Evolutionary conservation across 495 filamentous ascomycete genomes (phyloP).

Genomic region (Neurospora africana): DNA sequence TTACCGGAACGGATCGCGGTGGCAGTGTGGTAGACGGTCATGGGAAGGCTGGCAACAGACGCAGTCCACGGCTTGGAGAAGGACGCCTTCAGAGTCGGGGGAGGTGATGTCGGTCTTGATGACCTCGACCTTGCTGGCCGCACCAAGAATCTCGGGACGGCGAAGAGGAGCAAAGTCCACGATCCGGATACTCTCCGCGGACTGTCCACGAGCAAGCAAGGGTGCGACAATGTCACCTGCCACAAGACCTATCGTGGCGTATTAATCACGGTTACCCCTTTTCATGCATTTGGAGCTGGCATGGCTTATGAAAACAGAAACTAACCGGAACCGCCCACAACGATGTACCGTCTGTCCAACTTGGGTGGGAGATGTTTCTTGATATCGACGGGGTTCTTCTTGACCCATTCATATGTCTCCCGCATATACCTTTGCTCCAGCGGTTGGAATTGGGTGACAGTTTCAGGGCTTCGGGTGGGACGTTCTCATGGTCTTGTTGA

Average conservation of each 20-base stretch:
- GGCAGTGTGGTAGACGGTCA: slow-evolving; percentile 51
- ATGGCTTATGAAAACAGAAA: background rate
- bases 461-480: slow-evolving; percentile 35
- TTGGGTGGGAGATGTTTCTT: slow-evolving; percentile 39
- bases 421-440: slow-evolving; percentile 42
- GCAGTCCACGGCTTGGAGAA: slow-evolving; percentile 42
- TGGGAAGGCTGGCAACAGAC: slow-evolving; percentile 31
- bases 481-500: slow-evolving; percentile 40
- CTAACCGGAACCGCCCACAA: slow-evolving; percentile 47
- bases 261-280: background rate
- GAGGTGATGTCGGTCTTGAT: slow-evolving; percentile 46
- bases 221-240: slow-evolving; percentile 46
- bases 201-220: slow-evolving; percentile 43
- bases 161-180: slow-evolving; percentile 39
- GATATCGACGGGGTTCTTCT: slow-evolving; percentile 37
- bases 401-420: slow-evolving; percentile 35
- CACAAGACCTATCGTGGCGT: slow-evolving; percentile 36
- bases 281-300: background rate
- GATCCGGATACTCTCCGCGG: slow-evolving; percentile 43
- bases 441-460: slow-evolving; percentile 30
- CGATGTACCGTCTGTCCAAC: slow-evolving; percentile 44
- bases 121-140: slow-evolving; percentile 33
- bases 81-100: slow-evolving; percentile 29
- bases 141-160: slow-evolving; percentile 25
- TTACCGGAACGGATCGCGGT: slow-evolving; percentile 41